phyloP scores from a whole-genome alignment of 805 yeast genomes.

The Yamadazyma endophytica region DNA sequence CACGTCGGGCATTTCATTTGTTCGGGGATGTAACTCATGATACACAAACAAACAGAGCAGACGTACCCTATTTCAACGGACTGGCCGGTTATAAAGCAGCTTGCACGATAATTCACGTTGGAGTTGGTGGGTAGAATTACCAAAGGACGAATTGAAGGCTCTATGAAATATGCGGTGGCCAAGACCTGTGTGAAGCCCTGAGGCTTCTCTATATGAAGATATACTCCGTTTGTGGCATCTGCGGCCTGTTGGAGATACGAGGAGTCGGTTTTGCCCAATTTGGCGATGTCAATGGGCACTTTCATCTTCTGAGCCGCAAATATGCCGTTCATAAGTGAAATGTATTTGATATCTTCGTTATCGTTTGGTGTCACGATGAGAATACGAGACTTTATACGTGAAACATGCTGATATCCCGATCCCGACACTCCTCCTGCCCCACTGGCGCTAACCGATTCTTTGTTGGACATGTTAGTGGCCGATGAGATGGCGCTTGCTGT shows the following conservation, averaged over 20 bases:
- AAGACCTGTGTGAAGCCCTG: slow-evolving; percentile 80
- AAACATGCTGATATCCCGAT: slow-evolving; percentile 19
- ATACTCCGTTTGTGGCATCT: slow-evolving; percentile 91
- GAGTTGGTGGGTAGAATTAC: slow-evolving; percentile 78
- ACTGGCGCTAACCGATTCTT: slow-evolving; percentile 10
- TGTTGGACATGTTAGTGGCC: slow-evolving; percentile 24
- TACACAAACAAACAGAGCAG: slow-evolving; percentile 91
- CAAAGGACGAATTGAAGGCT: slow-evolving; percentile 74
- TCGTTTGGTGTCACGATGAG: slow-evolving; percentile 66
- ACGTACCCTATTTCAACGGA: slow-evolving; percentile 92
- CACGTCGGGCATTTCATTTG: slow-evolving; percentile 81
- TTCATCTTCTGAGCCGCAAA: slow-evolving; percentile 94
- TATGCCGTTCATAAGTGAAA: slow-evolving; percentile 91
- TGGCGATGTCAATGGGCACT: slow-evolving; percentile 87
- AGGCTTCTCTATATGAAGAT: slow-evolving; percentile 63
- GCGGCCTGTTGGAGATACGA: slow-evolving; percentile 93
- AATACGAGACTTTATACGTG: slow-evolving; percentile 30
- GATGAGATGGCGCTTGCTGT: slow-evolving; percentile 41
- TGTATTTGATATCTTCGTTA: slow-evolving; percentile 76
- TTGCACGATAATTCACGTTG: slow-evolving; percentile 89
- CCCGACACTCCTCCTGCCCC: slow-evolving; percentile 5
- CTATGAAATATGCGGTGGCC: slow-evolving; percentile 76
- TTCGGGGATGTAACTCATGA: slow-evolving; percentile 63
- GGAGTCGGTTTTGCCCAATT: slow-evolving; percentile 57
- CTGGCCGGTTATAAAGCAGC: slow-evolving; percentile 87